Evolutionary conservation across 108 stramenopile genomes (phyloP).

Genomic region (Fragilariopsis cylindrus): DNA sequence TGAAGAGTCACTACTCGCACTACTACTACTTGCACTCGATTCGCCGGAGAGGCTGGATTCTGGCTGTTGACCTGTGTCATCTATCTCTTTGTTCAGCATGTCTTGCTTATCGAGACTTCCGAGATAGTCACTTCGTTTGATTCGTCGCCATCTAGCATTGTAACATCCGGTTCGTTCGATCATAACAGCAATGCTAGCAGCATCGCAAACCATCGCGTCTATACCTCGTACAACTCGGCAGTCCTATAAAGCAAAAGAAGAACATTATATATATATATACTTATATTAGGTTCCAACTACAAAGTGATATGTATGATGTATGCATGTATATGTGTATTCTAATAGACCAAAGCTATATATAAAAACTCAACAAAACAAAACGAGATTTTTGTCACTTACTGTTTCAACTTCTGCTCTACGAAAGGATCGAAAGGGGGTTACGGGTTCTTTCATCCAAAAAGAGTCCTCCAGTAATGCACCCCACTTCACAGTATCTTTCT

Average conservation of each 20-base stretch:
- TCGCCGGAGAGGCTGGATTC: slow-evolving; percentile 30
- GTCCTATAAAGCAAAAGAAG: slow-evolving; percentile 32
- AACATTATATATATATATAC: not conserved
- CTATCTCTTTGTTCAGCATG: slow-evolving; percentile 9
- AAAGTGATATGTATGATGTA: not conserved
- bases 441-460: slow-evolving; percentile 78
- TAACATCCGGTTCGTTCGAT: slow-evolving; percentile 72
- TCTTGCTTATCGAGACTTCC: slow-evolving; percentile 8
- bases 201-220: slow-evolving; percentile 74
- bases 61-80: not conserved
- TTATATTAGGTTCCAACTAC: not conserved
- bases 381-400: slow-evolving; percentile 30
- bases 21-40: not conserved
- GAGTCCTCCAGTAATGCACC: slow-evolving; percentile 63
- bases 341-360: slow-evolving; percentile 8
- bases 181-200: slow-evolving; percentile 83
- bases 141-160: slow-evolving; percentile 69
- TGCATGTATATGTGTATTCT: not conserved
- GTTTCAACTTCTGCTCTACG: slow-evolving; percentile 75
- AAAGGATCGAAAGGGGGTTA: slow-evolving; percentile 85
- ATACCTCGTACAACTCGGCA: slow-evolving; percentile 77
- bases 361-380: not conserved
- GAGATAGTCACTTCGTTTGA: slow-evolving; percentile 67
- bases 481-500: slow-evolving; percentile 63
- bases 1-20: not conserved